Conservation (phyloP, 805 yeast genomes). For the Ogataea populi-albae region DNA sequence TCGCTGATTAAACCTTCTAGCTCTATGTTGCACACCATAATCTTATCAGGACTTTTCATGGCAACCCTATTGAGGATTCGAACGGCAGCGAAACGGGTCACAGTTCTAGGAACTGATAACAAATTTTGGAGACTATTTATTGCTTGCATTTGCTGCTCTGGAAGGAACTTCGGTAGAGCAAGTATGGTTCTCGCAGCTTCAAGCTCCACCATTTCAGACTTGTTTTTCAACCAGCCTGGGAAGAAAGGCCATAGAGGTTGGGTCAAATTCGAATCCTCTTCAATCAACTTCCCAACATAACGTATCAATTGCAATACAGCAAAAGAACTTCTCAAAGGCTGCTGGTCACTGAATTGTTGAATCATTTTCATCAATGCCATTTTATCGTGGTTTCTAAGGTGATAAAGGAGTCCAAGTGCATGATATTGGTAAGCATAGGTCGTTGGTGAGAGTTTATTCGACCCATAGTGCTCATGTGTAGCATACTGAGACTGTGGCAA, state of each 20-base stretch:
- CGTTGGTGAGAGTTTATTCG: constrained; percentile 57
- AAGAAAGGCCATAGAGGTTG: constrained; percentile 62
- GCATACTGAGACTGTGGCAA: constrained; percentile 49
- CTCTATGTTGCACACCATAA: constrained; percentile 77
- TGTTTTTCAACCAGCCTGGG: constrained; percentile 69
- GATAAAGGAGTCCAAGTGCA: constrained; percentile 87
- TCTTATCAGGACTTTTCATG: constrained; percentile 72
- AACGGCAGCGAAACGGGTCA: constrained; percentile 90
- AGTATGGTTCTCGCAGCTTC: constrained; percentile 84
- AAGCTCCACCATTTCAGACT: constrained; percentile 83
- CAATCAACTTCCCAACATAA: constrained; percentile 67
- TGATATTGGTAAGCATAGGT: constrained; percentile 91
- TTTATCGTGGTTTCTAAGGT: constrained; percentile 83
- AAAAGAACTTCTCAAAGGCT: constrained; percentile 69
- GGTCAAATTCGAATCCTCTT: constrained; percentile 66
- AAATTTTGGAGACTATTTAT: constrained; percentile 71
- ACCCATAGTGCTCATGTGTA: constrained; percentile 55
- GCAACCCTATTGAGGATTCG: constrained; percentile 86
- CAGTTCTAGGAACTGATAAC: constrained; percentile 82
- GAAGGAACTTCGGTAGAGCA: constrained; percentile 51
- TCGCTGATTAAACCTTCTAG: constrained; percentile 86
- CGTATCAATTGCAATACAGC: constrained; percentile 85
- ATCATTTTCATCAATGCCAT: constrained; percentile 92
- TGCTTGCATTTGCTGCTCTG: constrained; percentile 67
- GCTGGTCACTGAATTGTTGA: constrained; percentile 63